A percentile compares a stretch with the other conserved stretches of the same genome.
phyloP scores from a whole-genome alignment of 495 filamentous ascomycete species.

The Penicillium soppii region DNA sequence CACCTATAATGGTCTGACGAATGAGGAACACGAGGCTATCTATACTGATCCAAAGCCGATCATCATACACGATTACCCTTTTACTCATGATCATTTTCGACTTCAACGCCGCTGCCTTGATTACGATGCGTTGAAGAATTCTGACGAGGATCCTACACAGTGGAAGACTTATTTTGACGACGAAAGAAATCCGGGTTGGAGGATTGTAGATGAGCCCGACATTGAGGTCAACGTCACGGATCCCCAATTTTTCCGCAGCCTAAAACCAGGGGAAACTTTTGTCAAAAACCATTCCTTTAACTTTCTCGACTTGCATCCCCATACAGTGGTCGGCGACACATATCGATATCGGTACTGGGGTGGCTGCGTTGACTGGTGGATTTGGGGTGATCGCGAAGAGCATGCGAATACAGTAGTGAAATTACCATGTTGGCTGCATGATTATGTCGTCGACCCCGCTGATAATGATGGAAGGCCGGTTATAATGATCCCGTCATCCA shows the following conservation, averaged over 20 bases:
- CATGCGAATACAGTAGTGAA: constrained; percentile 11
- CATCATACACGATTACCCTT: background rate
- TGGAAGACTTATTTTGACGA: constrained; percentile 3
- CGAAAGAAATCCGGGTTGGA: background rate
- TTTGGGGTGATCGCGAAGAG: constrained; percentile 3
- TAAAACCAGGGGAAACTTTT: constrained; percentile 1
- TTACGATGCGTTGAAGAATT: background rate
- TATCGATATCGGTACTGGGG: constrained; percentile 5
- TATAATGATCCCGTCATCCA: constrained; percentile 2
- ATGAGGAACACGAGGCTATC: background rate
- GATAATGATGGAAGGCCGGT: constrained; percentile 12
- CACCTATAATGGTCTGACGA: background rate
- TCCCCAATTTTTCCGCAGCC: background rate
- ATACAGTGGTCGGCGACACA: background rate
- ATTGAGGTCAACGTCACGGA: constrained; percentile 6
- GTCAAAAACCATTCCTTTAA: background rate
- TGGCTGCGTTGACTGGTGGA: constrained; percentile 5
- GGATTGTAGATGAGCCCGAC: constrained; percentile 2
- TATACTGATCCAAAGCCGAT: background rate
- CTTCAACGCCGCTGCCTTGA: background rate
- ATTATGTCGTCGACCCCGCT: constrained; percentile 7
- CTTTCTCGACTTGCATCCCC: background rate
- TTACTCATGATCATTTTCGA: background rate
- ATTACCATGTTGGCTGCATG: constrained; percentile 11
- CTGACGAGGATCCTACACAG: background rate